phyloP scores from a whole-genome alignment of 441 rosid genomes.

The Pelargonium citronellum region DNA sequence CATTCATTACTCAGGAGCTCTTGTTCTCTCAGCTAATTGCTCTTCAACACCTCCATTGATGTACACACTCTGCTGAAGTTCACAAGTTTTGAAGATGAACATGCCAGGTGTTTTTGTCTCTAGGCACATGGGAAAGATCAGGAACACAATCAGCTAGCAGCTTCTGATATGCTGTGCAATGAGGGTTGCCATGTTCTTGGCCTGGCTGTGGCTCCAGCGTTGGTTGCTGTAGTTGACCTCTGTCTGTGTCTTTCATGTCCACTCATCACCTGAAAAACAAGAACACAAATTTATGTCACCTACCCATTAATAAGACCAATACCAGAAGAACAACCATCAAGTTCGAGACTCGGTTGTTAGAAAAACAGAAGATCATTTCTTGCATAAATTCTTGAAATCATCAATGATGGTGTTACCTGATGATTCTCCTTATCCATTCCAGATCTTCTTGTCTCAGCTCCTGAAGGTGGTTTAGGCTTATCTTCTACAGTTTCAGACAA shows the following conservation, averaged over 20 bases:
- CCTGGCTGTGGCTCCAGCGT: conserved; percentile 33
- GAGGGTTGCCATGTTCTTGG: conserved; percentile 86
- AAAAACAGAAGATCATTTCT: background rate
- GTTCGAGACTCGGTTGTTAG: too few relatives aligned
- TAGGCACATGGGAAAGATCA: background rate
- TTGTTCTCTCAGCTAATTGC: conserved; percentile 8
- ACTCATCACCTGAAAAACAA: conserved; percentile 24
- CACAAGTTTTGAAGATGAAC: conserved; percentile 15
- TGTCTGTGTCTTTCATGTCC: conserved; percentile 47
- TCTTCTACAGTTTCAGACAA: conserved; percentile 30
- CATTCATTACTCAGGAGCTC: conserved; percentile 21
- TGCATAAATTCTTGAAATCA: background rate
- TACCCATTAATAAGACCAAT: background rate
- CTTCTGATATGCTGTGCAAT: conserved; percentile 75
- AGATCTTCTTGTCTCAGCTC: conserved; percentile 26
- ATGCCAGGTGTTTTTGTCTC: conserved; percentile 14
- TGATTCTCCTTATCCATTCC: conserved; percentile 34
- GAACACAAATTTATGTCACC: background rate
- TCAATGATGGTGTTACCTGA: background rate
- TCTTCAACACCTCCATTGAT: conserved; percentile 6
- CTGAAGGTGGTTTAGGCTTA: background rate
- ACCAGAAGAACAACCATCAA: background rate
- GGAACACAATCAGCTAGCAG: conserved; percentile 31
- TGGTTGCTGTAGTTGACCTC: conserved; percentile 33
- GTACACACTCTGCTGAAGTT: conserved; percentile 3